Conservation (phyloP, 805 yeast genomes). For the Lipomyces yamanashiensis region DNA sequence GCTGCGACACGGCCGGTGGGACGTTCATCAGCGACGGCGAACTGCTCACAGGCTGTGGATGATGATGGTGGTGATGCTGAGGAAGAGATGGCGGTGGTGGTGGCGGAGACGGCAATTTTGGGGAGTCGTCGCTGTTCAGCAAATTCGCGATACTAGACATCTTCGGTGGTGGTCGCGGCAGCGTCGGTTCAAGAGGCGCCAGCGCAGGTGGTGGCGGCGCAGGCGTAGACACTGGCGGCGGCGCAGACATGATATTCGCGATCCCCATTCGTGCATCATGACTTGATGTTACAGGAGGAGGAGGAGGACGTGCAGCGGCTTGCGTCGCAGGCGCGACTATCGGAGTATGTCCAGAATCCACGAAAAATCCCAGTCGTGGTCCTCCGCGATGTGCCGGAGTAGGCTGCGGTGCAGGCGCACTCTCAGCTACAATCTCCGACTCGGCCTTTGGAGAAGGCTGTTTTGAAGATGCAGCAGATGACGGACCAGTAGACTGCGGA, state of each 20-base stretch:
- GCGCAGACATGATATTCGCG: constrained; percentile 11
- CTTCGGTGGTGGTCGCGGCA: constrained; percentile 22
- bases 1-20: not conserved
- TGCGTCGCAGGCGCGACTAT: not conserved
- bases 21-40: not conserved
- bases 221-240: constrained; percentile 13
- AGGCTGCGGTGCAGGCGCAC: not conserved
- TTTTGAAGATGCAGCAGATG: not conserved
- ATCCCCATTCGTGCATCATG: constrained; percentile 13
- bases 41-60: constrained; percentile 1
- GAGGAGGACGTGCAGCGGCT: constrained; percentile 5
- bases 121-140: constrained; percentile 21
- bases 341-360: constrained; percentile 1
- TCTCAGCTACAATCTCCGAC: not conserved
- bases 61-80: not conserved
- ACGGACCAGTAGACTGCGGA: not conserved
- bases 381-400: constrained; percentile 22
- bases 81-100: constrained; percentile 13
- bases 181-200: constrained; percentile 3
- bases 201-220: constrained; percentile 6
- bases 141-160: constrained; percentile 27
- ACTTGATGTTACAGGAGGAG: constrained; percentile 1
- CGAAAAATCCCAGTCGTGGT: constrained; percentile 21
- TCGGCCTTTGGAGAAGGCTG: constrained; percentile 2
- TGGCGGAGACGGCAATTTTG: not conserved